Percentiles rank a stretch among this genome's conserved stretches.
These are phyloP conservation scores for Suillus occidentalis DNA, from an alignment of 768 basidiomycete genomes.

Conservation along the genomic window DNA sequence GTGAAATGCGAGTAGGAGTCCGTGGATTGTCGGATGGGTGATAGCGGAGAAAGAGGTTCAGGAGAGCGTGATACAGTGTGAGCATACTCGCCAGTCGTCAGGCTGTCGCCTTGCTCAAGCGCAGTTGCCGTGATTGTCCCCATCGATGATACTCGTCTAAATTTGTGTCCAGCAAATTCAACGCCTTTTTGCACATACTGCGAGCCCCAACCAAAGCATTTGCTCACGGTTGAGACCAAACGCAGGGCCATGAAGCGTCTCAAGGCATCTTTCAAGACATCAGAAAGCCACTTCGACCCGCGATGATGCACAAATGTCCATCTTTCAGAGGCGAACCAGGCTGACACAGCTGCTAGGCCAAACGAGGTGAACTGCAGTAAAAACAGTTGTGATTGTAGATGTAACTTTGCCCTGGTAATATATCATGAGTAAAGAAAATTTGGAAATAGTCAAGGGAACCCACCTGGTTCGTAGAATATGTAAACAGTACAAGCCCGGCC, in stretches of 20 bases:
- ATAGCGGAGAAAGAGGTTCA: slow-evolving; percentile 6
- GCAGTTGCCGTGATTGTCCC: slow-evolving; percentile 4
- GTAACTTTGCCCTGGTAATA: slow-evolving; percentile 49
- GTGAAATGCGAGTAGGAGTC: slow-evolving; percentile 1
- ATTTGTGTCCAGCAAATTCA: slow-evolving; percentile 5
- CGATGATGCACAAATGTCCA: slow-evolving; percentile 62
- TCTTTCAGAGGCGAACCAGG: slow-evolving; percentile 73
- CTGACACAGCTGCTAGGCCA: slow-evolving; percentile 66
- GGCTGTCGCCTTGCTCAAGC: slow-evolving; percentile 9
- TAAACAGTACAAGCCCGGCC: slow-evolving; percentile 68
- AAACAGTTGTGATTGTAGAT: slow-evolving; percentile 65
- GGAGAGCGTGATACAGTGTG: slow-evolving; percentile 4
- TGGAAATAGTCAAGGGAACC: slow-evolving; percentile 9
- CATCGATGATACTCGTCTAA: slow-evolving; percentile 6
- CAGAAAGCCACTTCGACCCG: slow-evolving; percentile 70
- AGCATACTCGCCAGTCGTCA: not conserved
- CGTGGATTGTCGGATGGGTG: slow-evolving; percentile 6
- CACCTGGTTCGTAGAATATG: slow-evolving; percentile 66
- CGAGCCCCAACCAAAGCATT: slow-evolving; percentile 1
- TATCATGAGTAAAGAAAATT: not conserved
- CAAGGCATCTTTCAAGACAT: slow-evolving; percentile 50
- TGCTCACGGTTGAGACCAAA: slow-evolving; percentile 20
- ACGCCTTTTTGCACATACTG: slow-evolving; percentile 4
- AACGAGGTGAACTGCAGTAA: slow-evolving; percentile 73
- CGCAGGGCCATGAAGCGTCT: slow-evolving; percentile 36